A percentile compares a stretch with the other conserved stretches of the same genome.
These are phyloP conservation scores for Saprolegnia diclina DNA, from an alignment of 352 stramenopile species.

Conservation along the genomic window DNA sequence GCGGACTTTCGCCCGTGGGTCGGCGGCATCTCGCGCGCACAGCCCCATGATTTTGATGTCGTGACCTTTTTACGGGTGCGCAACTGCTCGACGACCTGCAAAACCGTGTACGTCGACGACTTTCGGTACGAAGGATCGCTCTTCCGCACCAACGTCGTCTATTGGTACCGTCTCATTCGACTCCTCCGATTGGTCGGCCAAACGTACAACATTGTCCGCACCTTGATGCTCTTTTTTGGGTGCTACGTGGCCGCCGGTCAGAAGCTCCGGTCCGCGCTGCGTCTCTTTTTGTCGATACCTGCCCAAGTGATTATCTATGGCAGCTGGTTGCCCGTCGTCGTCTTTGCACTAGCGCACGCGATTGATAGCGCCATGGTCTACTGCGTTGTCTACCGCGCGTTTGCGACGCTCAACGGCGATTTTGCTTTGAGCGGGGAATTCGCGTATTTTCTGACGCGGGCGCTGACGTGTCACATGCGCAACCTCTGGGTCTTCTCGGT, in stretches of 20 bases:
- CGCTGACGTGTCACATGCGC: neutral
- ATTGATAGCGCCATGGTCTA: neutral
- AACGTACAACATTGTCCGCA: slow-evolving; percentile 10
- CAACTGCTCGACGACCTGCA: neutral
- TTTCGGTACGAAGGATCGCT: slow-evolving; percentile 11
- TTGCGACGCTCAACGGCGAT: neutral
- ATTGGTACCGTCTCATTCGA: slow-evolving; percentile 2
- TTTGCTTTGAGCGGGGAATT: neutral
- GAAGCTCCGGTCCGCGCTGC: neutral
- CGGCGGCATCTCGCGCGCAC: neutral
- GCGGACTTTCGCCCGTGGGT: neutral
- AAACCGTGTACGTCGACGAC: neutral
- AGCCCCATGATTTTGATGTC: neutral
- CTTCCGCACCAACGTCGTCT: neutral
- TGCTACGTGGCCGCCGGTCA: neutral
- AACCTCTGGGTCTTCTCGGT: neutral
- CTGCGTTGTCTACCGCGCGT: neutral
- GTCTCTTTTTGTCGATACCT: neutral
- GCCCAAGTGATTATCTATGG: neutral
- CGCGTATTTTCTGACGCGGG: neutral
- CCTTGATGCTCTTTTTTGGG: neutral
- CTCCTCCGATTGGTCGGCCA: neutral
- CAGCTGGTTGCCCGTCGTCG: neutral
- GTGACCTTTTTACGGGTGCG: neutral
- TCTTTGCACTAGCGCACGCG: neutral